A percentile compares a stretch with the other conserved stretches of the same genome.
These are phyloP conservation scores for Fusarium sororula DNA, from an alignment of 2,329 filamentous ascomycete genomes.

Conservation along the genomic window DNA sequence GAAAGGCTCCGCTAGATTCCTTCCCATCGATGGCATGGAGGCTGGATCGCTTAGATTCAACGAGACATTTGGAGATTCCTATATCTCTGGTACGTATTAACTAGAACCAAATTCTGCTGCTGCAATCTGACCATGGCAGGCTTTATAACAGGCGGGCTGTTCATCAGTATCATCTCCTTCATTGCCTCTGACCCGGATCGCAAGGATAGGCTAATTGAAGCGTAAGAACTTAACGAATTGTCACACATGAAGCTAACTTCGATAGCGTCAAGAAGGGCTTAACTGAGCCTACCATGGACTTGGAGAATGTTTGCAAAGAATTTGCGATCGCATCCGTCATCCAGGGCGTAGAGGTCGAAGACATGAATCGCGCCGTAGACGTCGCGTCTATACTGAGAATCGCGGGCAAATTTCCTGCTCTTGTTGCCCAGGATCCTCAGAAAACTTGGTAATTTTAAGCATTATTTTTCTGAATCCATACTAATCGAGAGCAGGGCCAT, in stretches of 20 bases:
- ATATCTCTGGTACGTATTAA: neutral
- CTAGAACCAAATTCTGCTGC: fast-evolving
- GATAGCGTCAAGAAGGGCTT: neutral
- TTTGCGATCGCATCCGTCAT: neutral
- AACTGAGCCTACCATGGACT: neutral
- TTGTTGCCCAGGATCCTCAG: neutral
- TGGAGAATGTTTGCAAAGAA: neutral
- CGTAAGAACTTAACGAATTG: neutral
- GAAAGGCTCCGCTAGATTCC: neutral
- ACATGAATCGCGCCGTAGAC: neutral
- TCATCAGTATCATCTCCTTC: slow-evolving; percentile 6
- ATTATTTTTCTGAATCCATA: fast-evolving
- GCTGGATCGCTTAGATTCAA: neutral
- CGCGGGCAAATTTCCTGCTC: neutral
- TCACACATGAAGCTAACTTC: neutral
- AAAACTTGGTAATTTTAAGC: neutral
- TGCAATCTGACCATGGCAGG: neutral
- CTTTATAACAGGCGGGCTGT: slow-evolving; percentile 7
- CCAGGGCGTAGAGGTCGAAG: neutral
- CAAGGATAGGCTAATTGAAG: neutral
- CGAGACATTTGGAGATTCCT: neutral
- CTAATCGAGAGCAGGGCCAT: neutral
- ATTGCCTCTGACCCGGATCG: neutral
- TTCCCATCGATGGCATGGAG: neutral
- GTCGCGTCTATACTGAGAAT: neutral